Percentiles rank a stretch among this genome's conserved stretches.
Evolutionary conservation across 1,284 basidiomycete genomes (phyloP).

Genomic region (Tremellales sp.): DNA sequence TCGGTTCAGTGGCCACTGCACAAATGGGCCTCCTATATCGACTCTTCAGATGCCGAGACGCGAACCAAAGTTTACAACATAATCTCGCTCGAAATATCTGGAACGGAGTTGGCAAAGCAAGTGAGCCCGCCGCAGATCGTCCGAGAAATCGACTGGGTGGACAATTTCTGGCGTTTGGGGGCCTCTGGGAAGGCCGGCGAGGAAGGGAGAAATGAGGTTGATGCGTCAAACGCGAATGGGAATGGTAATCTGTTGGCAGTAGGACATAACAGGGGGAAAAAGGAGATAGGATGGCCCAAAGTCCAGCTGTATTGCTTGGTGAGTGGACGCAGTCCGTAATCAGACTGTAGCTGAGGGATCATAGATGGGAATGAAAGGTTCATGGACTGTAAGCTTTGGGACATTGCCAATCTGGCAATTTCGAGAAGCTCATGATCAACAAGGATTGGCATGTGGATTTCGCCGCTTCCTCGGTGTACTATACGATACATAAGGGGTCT

Average conservation of each 20-base stretch:
- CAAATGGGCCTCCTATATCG: conserved; percentile 85
- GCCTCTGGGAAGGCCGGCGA: conserved; percentile 23
- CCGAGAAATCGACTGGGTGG: conserved; percentile 92
- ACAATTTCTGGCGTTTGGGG: conserved; percentile 74
- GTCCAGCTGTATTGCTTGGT: conserved; percentile 96
- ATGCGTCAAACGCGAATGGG: conserved; percentile 1
- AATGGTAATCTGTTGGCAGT: too few relatives aligned
- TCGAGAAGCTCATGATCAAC: neutral
- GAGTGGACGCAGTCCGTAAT: conserved; percentile 55
- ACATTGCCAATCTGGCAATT: neutral
- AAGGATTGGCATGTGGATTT: conserved; percentile 98
- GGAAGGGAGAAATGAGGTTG: conserved; percentile 1
- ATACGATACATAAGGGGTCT: conserved; percentile 76
- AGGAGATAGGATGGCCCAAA: conserved; percentile 64
- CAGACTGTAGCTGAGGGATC: conserved; percentile 34
- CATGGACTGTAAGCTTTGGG: conserved; percentile 69
- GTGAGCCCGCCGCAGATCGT: conserved; percentile 81
- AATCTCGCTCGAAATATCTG: conserved; percentile 80
- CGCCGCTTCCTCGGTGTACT: conserved; percentile 91
- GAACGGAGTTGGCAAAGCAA: conserved; percentile 66
- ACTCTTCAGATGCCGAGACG: too few relatives aligned
- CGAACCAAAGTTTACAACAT: conserved; percentile 74
- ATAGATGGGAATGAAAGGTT: conserved; percentile 56
- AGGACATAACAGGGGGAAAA: too few relatives aligned
- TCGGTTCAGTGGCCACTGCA: conserved; percentile 77